These are phyloP conservation scores for Cyberlindnera xishuangbannaensis DNA, from an alignment of 805 yeast genomes.

Conservation along the genomic window DNA sequence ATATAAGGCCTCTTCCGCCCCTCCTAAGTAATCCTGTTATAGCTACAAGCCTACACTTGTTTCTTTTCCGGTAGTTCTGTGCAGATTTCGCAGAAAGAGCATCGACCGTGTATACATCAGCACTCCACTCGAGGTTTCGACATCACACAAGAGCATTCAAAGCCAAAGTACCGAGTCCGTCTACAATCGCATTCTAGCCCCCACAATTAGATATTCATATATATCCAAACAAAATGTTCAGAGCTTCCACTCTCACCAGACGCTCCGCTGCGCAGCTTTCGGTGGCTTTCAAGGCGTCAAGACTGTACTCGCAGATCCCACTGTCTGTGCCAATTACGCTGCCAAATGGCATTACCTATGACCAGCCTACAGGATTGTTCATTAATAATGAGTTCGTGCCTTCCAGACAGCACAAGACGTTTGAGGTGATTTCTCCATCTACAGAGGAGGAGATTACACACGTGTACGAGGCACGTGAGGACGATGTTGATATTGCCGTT, in stretches of 20 bases:
- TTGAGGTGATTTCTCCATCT: constrained; percentile 61
- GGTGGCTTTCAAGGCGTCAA: constrained; percentile 19
- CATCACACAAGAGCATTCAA: neutral
- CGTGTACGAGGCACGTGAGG: constrained; percentile 69
- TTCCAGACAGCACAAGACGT: constrained; percentile 53
- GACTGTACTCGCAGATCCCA: constrained; percentile 33
- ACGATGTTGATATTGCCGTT: constrained; percentile 80
- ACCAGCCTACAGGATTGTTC: constrained; percentile 79
- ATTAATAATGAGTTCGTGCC: constrained; percentile 72
- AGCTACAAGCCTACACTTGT: no score
- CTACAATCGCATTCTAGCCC: neutral
- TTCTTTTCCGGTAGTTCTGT: no score
- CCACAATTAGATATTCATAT: neutral
- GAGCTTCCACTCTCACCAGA: constrained; percentile 16
- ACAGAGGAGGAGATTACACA: constrained; percentile 67
- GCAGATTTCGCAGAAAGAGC: no score
- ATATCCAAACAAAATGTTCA: constrained; percentile 15
- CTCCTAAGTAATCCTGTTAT: no score
- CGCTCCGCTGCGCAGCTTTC: constrained; percentile 13
- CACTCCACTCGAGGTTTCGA: no score
- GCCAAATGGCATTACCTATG: constrained; percentile 70
- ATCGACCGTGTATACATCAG: no score
- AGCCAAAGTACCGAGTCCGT: neutral
- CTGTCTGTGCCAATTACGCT: constrained; percentile 45
- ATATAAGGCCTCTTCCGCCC: no score